Evolutionary conservation across 1,139 yeast genomes (phyloP).

Genomic region (Yamadazyma pseudoaaseri): DNA sequence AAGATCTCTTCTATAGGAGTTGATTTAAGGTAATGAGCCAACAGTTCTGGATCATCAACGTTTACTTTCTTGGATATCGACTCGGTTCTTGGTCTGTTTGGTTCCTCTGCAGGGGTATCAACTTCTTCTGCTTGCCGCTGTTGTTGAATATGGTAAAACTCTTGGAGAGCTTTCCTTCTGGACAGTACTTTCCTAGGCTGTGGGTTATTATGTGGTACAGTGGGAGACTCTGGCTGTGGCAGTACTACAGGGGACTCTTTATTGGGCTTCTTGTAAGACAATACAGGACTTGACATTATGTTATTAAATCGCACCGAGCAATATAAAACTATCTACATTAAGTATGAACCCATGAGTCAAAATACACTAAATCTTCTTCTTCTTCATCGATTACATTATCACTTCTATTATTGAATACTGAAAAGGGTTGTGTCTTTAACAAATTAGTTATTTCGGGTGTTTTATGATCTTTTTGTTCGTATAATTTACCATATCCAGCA

Average conservation of each 20-base stretch:
- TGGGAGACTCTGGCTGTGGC: slow-evolving; percentile 8
- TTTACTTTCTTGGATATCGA: slow-evolving; percentile 9
- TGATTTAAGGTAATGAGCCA: slow-evolving; percentile 32
- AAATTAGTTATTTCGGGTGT: slow-evolving; percentile 7
- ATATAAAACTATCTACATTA: not conserved
- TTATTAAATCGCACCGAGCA: no score
- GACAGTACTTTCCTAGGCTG: slow-evolving; percentile 34
- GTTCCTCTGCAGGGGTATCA: slow-evolving; percentile 14
- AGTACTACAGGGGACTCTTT: not conserved
- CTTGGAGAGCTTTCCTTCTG: slow-evolving; percentile 44
- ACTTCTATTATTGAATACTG: slow-evolving; percentile 35
- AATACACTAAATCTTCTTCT: slow-evolving; percentile 35
- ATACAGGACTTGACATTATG: slow-evolving; percentile 17
- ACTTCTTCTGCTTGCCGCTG: slow-evolving; percentile 7
- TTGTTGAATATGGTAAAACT: slow-evolving; percentile 34
- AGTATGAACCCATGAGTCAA: slow-evolving; percentile 40
- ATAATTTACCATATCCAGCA: slow-evolving; percentile 55
- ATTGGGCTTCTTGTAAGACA: slow-evolving; percentile 29
- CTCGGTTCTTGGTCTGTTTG: slow-evolving; percentile 12
- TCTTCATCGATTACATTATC: slow-evolving; percentile 32
- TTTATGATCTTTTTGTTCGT: slow-evolving; percentile 23
- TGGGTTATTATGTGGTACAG: slow-evolving; percentile 1
- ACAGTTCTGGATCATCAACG: slow-evolving; percentile 21
- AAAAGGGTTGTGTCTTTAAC: slow-evolving; percentile 21
- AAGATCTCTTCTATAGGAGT: slow-evolving; percentile 37